Evolutionary conservation across 2,329 filamentous ascomycete genomes (phyloP), one percentile per base, ranked within the genome.

Genomic region (Chaetomium olivaceum): DNA sequence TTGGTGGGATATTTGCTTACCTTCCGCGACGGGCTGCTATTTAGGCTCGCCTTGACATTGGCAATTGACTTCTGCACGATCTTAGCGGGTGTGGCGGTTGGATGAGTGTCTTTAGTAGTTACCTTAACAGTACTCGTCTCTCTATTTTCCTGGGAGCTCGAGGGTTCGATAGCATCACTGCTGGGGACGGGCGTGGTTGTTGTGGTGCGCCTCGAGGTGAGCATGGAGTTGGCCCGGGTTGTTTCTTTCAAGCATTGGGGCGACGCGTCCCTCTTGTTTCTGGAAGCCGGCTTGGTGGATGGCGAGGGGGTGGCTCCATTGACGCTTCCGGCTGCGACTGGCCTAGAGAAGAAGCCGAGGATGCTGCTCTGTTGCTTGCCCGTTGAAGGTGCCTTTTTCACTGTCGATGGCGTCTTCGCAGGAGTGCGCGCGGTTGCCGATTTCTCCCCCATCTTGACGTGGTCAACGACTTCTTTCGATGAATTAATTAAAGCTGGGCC

Each of bases 1-100:
- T 16, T 39, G 19, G 29, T 5, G 27, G 36, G 7, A 8, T 4
- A 54, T 19, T 6, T 11, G 68, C 78, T 68, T 81, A 92, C 92
- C 84, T 93, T 93, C 73, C 93, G 87, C 19, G 89, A 89, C 1
- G 93, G 93, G 74, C 93, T 96, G 74, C 88, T 90, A 3, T 80
- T 82, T 56, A 80, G 73, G 39, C 71, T 77, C 61, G 79, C 75
- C 73, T 78, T 78, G 19, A 77, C 71, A 64, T 73, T 72, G 72
- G 81, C 74, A 76, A 79, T 72, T 79, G 83, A 77, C 72, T 80
- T 73, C 61, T 73, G 61, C 39, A 72, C 48, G 58, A 70, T 74
- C 67, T 84, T 77, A 83, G 82, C 77, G 73, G 78, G 74, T 51
- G 75, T 77, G 67, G 75, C 68, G 57, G 77, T 75, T 62, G 77